A percentile compares a stretch with the other conserved stretches of the same genome.
phyloP scores from a whole-genome alignment of 2,329 filamentous ascomycete genomes.

The Cyanodermella asteris region DNA sequence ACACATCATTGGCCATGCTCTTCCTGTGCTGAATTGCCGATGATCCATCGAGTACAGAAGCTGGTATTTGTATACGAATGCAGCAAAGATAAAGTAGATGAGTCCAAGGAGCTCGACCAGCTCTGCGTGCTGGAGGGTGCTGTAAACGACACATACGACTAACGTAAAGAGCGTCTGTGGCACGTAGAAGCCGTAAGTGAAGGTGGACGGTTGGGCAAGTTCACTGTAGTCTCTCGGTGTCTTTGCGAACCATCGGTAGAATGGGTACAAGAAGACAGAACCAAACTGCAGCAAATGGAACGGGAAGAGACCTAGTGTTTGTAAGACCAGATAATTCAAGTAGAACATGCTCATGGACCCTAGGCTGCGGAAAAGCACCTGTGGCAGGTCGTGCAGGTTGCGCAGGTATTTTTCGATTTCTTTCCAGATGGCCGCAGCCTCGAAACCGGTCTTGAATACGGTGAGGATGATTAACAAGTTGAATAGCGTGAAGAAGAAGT shows the following conservation, averaged over 20 bases:
- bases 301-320: slow-evolving; percentile 81
- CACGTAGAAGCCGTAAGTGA: slow-evolving; percentile 90
- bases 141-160: slow-evolving; percentile 90
- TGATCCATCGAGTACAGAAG: slow-evolving; percentile 97
- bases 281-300: slow-evolving; percentile 83
- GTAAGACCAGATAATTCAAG: slow-evolving; percentile 79
- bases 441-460: slow-evolving; percentile 57
- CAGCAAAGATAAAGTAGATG: slow-evolving; percentile 31
- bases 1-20: slow-evolving; percentile 92
- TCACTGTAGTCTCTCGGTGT: slow-evolving; percentile 80
- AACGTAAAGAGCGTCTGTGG: slow-evolving; percentile 83
- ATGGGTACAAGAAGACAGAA: slow-evolving; percentile 60
- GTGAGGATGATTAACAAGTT: slow-evolving; percentile 96
- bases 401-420: slow-evolving; percentile 49
- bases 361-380: slow-evolving; percentile 53
- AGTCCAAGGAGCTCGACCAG: slow-evolving; percentile 58
- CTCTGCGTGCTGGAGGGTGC: slow-evolving; percentile 59
- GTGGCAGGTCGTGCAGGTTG: slow-evolving; percentile 60
- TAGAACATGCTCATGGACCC: slow-evolving; percentile 64
- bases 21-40: slow-evolving; percentile 77
- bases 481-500: slow-evolving; percentile 99
- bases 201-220: slow-evolving; percentile 59
- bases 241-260: slow-evolving; percentile 54
- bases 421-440: slow-evolving; percentile 43
- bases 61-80: slow-evolving; percentile 93